phyloP scores from a whole-genome alignment of 2,329 filamentous ascomycete species.

The Sclerotinia sclerotiorum region DNA sequence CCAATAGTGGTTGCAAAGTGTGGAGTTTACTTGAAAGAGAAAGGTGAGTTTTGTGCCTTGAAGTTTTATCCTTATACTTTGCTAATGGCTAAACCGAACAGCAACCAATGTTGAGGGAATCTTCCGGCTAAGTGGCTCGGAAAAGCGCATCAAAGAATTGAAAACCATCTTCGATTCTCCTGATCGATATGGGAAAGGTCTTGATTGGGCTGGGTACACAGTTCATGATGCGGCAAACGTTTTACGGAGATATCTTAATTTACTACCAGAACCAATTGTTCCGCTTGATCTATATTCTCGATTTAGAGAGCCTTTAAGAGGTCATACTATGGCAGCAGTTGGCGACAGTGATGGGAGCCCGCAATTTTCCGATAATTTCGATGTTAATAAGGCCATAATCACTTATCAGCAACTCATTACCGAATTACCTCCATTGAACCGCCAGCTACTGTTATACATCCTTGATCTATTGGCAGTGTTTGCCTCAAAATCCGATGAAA shows the following conservation, averaged over 20 bases:
- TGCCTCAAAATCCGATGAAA: constrained; percentile 92
- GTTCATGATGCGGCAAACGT: constrained; percentile 98
- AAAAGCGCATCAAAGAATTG: constrained; percentile 97
- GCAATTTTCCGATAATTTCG: constrained; percentile 71
- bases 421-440: constrained; percentile 86
- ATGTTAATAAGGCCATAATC: constrained; percentile 72
- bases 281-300: constrained; percentile 89
- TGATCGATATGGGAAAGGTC: constrained; percentile 90
- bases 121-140: constrained; percentile 91
- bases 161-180: constrained; percentile 91
- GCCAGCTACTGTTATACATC: constrained; percentile 92
- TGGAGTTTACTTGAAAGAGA: constrained; percentile 95
- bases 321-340: constrained; percentile 66
- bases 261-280: constrained; percentile 94
- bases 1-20: constrained; percentile 98
- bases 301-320: constrained; percentile 79
- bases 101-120: constrained; percentile 95
- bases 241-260: constrained; percentile 90
- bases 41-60: constrained; percentile 61
- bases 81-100: constrained; percentile 43
- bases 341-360: constrained; percentile 62
- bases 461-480: constrained; percentile 95
- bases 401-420: constrained; percentile 90
- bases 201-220: constrained; percentile 96
- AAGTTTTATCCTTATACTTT: constrained; percentile 13